Conservation (phyloP, 176 grass and related monocot genomes). For the Lolium rigidum region DNA sequence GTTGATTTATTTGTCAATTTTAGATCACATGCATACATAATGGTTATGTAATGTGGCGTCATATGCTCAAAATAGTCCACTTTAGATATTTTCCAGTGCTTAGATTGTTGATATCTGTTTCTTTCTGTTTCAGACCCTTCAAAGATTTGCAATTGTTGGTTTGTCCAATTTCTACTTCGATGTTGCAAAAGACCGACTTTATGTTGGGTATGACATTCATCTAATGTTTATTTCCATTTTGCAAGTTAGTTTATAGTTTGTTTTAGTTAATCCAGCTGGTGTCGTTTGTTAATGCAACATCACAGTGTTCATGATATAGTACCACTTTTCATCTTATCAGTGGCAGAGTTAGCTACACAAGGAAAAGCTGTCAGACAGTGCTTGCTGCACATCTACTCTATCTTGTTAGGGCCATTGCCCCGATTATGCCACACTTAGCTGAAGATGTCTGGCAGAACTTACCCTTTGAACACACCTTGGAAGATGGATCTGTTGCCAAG, state of each 20-base stretch:
- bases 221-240: slow-evolving; percentile 3
- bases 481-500: slow-evolving; percentile 73
- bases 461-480: slow-evolving; percentile 74
- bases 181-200: slow-evolving; percentile 95
- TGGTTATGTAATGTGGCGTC: background rate
- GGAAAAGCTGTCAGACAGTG: slow-evolving; percentile 93
- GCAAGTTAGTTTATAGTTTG: slow-evolving; percentile 2
- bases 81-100: slow-evolving; percentile 22
- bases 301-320: slow-evolving; percentile 14
- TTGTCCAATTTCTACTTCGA: slow-evolving; percentile 97
- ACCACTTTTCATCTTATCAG: slow-evolving; percentile 52
- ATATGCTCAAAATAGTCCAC: slow-evolving; percentile 22
- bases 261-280: slow-evolving; percentile 13
- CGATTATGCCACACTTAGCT: slow-evolving; percentile 94
- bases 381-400: slow-evolving; percentile 81
- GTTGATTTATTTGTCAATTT: slow-evolving; percentile 20
- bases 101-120: slow-evolving; percentile 35
- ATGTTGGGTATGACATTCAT: slow-evolving; percentile 80
- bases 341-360: slow-evolving; percentile 77
- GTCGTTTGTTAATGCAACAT: slow-evolving; percentile 6
- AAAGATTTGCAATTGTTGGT: slow-evolving; percentile 96
- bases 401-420: slow-evolving; percentile 86
- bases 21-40: slow-evolving; percentile 4
- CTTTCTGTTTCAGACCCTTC: slow-evolving; percentile 75
- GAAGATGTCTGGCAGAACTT: slow-evolving; percentile 99